Conservation (phyloP, 495 filamentous ascomycete genomes). For the Penicillium cataractarum region DNA sequence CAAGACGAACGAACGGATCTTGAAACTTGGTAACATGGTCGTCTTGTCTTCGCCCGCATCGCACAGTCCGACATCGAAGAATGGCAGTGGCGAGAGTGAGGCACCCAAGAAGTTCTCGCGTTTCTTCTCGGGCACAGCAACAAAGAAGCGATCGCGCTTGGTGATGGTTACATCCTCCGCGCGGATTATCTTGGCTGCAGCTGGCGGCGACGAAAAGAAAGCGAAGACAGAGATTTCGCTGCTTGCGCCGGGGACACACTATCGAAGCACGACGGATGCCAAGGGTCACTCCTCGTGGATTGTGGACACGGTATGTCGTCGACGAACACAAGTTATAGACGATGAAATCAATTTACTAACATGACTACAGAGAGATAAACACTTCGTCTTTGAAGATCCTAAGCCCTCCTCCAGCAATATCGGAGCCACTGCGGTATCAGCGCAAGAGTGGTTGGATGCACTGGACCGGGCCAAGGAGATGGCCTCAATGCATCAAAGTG, state of each 20-base stretch:
- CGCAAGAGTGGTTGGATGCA: slow-evolving; percentile 86
- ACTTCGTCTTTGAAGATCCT: slow-evolving; percentile 90
- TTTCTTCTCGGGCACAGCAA: slow-evolving; percentile 85
- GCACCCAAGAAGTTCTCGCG: slow-evolving; percentile 83
- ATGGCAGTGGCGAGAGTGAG: slow-evolving; percentile 61
- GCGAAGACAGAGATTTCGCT: slow-evolving; percentile 88
- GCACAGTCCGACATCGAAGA: slow-evolving; percentile 68
- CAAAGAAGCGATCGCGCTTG: slow-evolving; percentile 90
- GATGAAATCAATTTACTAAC: slow-evolving; percentile 14
- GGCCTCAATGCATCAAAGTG: slow-evolving; percentile 69
- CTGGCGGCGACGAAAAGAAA: slow-evolving; percentile 95
- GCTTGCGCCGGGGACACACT: slow-evolving; percentile 69
- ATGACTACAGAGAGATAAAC: slow-evolving; percentile 72
- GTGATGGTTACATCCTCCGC: slow-evolving; percentile 95
- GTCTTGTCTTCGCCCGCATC: slow-evolving; percentile 75
- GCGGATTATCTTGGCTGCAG: slow-evolving; percentile 85
- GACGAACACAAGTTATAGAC: neutral
- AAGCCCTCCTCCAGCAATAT: slow-evolving; percentile 62
- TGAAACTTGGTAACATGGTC: slow-evolving; percentile 89
- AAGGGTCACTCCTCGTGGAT: slow-evolving; percentile 88
- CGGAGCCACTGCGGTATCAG: slow-evolving; percentile 52
- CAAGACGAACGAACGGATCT: slow-evolving; percentile 85
- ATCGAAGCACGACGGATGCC: slow-evolving; percentile 76
- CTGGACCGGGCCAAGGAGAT: slow-evolving; percentile 82
- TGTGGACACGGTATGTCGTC: slow-evolving; percentile 82